Conservation (phyloP, 805 yeast genomes). For the Yarrowia keelungensis region DNA sequence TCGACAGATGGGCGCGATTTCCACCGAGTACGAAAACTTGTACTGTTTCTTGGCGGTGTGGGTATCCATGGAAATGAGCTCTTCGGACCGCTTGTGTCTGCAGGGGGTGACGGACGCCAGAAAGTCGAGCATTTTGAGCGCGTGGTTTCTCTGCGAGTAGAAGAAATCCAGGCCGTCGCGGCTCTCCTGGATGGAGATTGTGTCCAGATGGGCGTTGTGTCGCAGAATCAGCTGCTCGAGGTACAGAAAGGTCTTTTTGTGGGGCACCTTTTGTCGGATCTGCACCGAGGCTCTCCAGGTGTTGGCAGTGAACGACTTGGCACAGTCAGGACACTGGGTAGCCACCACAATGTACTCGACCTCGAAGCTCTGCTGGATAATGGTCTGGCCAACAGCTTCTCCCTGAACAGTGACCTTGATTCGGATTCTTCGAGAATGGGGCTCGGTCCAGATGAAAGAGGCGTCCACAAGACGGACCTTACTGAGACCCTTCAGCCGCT, state of each 20-base stretch:
- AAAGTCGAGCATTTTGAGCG: slow-evolving; percentile 90
- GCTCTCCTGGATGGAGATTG: slow-evolving; percentile 86
- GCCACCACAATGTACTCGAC: slow-evolving; percentile 94
- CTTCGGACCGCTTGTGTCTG: slow-evolving; percentile 81
- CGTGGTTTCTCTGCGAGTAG: slow-evolving; percentile 86
- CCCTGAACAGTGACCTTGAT: slow-evolving; percentile 92
- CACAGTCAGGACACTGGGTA: slow-evolving; percentile 98
- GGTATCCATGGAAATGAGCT: slow-evolving; percentile 84
- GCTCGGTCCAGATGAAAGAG: slow-evolving; percentile 95
- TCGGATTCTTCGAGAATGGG: slow-evolving; percentile 91
- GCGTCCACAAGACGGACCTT: slow-evolving; percentile 92
- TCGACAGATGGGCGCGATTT: slow-evolving; percentile 91
- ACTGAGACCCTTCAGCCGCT: slow-evolving; percentile 84
- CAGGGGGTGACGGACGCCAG: slow-evolving; percentile 81
- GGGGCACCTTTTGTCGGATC: slow-evolving; percentile 93
- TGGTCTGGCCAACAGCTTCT: slow-evolving; percentile 78
- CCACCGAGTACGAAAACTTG: slow-evolving; percentile 88
- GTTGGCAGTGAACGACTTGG: slow-evolving; percentile 88
- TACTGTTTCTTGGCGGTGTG: slow-evolving; percentile 88
- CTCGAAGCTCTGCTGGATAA: slow-evolving; percentile 89
- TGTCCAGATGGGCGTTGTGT: slow-evolving; percentile 91
- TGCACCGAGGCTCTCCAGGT: slow-evolving; percentile 98
- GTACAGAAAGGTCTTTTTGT: slow-evolving; percentile 90
- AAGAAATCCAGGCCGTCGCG: slow-evolving; percentile 93
- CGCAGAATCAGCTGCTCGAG: slow-evolving; percentile 89